A percentile compares a stretch with the other conserved stretches of the same genome.
Evolutionary conservation across 2,329 filamentous ascomycete genomes (phyloP).

Genomic region (Coniochaeta sp.): DNA sequence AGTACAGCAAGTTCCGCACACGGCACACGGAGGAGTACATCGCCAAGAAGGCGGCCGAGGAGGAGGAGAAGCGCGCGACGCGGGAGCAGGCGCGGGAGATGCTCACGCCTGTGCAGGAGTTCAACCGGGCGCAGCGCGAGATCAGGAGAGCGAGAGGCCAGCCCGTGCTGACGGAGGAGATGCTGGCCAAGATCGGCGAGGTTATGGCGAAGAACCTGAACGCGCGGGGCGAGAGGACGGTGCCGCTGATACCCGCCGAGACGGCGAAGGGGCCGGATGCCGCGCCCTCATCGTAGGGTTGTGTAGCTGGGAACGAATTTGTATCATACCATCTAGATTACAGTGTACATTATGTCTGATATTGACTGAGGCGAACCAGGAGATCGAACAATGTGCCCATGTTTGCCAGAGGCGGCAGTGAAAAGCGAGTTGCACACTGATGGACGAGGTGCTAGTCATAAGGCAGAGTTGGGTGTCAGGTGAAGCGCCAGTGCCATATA

Average conservation of each 20-base stretch:
- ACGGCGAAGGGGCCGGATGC: not conserved
- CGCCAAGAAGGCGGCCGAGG: constrained; percentile 33
- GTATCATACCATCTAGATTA: constrained; percentile 1
- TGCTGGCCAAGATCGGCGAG: constrained; percentile 56
- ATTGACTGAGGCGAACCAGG: not conserved
- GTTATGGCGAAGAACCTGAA: constrained; percentile 46
- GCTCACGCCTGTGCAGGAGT: constrained; percentile 52
- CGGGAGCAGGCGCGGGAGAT: constrained; percentile 30
- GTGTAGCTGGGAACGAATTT: not conserved
- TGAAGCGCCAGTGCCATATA: too few relatives aligned
- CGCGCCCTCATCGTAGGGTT: not conserved
- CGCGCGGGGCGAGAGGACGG: not conserved
- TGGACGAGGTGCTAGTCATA: too few relatives aligned
- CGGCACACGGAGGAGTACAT: constrained; percentile 72
- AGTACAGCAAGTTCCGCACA: constrained; percentile 74
- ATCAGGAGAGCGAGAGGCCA: constrained; percentile 45
- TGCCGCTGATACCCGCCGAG: not conserved
- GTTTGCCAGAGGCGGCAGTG: too few relatives aligned
- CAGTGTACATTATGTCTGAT: not conserved
- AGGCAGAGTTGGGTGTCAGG: too few relatives aligned
- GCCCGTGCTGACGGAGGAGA: constrained; percentile 48
- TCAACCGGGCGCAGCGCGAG: constrained; percentile 47
- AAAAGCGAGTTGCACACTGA: too few relatives aligned
- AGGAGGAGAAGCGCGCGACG: constrained; percentile 26
- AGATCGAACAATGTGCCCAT: too few relatives aligned